Conservation (phyloP, 2,329 filamentous ascomycete genomes). For the Colletotrichum gigasporum region DNA sequence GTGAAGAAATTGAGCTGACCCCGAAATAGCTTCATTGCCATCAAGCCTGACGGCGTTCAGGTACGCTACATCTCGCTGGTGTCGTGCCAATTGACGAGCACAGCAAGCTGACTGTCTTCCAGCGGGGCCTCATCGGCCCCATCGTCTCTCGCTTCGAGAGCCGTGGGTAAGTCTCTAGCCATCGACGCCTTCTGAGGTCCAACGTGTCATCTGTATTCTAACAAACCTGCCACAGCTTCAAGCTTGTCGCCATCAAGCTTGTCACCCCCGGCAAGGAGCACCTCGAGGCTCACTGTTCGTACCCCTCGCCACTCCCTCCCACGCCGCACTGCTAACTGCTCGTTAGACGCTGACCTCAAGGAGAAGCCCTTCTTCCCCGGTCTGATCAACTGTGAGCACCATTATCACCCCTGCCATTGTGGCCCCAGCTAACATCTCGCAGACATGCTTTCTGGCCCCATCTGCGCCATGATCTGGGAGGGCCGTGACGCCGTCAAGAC, state of each 20-base stretch:
- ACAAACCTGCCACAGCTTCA: conserved; percentile 72
- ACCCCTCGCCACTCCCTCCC: not conserved
- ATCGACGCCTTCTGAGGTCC: not conserved
- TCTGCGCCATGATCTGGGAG: conserved; percentile 99
- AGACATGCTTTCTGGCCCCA: conserved; percentile 98
- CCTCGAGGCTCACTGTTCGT: conserved; percentile 93
- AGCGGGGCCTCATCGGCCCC: conserved; percentile 97
- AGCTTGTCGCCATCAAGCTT: conserved; percentile 98
- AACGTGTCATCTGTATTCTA: not conserved
- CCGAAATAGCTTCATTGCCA: conserved; percentile 89
- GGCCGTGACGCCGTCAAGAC: conserved; percentile 99
- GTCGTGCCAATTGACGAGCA: conserved; percentile 13
- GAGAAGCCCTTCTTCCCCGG: conserved; percentile 97
- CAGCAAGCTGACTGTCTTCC: conserved; percentile 31
- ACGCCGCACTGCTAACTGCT: conserved; percentile 39
- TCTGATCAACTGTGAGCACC: conserved; percentile 82
- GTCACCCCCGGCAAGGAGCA: conserved; percentile 88
- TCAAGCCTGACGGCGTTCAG: conserved; percentile 99
- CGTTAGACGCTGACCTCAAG: conserved; percentile 81
- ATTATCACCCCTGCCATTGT: not conserved
- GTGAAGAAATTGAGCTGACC: conserved; percentile 24
- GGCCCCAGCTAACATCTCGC: conserved; percentile 34
- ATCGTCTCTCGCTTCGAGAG: conserved; percentile 99
- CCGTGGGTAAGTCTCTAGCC: conserved; percentile 73
- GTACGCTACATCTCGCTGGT: conserved; percentile 58